These are phyloP conservation scores for Podospora fimiseda DNA, from an alignment of 495 filamentous ascomycete genomes.

Conservation along the genomic window DNA sequence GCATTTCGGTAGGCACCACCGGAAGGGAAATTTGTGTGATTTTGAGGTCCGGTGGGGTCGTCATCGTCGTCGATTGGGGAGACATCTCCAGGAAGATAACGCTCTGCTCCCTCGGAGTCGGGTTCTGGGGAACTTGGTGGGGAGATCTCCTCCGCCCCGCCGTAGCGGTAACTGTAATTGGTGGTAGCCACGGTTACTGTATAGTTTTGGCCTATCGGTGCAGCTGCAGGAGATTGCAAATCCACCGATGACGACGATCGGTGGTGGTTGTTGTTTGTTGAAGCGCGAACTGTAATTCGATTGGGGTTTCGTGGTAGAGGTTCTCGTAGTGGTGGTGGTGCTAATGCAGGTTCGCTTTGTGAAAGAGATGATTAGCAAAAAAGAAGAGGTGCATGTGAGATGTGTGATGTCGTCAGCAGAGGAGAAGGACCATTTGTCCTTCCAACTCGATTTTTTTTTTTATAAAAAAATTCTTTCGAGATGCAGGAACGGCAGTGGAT, in stretches of 20 bases:
- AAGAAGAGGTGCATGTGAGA: neutral
- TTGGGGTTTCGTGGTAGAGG: slow-evolving; percentile 29
- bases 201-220: slow-evolving; percentile 19
- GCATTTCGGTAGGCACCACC: slow-evolving; percentile 1
- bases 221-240: slow-evolving; percentile 24
- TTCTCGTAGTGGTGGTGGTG: slow-evolving; percentile 28
- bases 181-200: slow-evolving; percentile 30
- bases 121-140: slow-evolving; percentile 45
- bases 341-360: slow-evolving; percentile 20
- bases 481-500: too few relatives aligned
- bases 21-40: neutral
- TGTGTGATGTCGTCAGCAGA: neutral
- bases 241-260: slow-evolving; percentile 38
- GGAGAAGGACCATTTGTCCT: too few relatives aligned
- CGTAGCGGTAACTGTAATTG: slow-evolving; percentile 23
- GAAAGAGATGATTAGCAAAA: too few relatives aligned
- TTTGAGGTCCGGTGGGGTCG: neutral
- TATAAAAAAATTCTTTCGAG: too few relatives aligned
- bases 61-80: slow-evolving; percentile 48
- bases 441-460: too few relatives aligned
- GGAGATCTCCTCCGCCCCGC: slow-evolving; percentile 35
- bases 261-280: too few relatives aligned
- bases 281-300: slow-evolving; percentile 27
- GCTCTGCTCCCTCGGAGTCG: slow-evolving; percentile 13
- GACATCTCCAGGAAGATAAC: slow-evolving; percentile 35